phyloP scores from a whole-genome alignment of 306 rosid genomes.

The Dalbergia cochinchinensis region DNA sequence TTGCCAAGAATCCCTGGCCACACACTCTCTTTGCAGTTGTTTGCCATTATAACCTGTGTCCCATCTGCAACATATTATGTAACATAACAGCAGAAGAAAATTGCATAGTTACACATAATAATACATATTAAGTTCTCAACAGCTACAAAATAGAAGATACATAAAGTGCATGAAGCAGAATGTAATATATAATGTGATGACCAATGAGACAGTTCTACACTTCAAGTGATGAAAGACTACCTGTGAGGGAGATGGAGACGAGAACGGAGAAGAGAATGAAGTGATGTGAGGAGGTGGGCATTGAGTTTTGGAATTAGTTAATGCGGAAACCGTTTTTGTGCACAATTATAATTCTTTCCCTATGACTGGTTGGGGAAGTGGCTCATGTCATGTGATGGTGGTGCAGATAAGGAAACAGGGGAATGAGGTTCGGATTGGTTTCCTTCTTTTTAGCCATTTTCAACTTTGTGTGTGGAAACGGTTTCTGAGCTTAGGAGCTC shows the following conservation, averaged over 20 bases:
- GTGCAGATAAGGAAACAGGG: neutral
- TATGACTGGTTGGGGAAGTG: neutral
- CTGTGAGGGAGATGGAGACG: slow-evolving; percentile 51
- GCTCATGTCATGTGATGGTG: neutral
- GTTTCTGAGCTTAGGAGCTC: slow-evolving; percentile 13
- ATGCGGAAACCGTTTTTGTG: slow-evolving; percentile 33
- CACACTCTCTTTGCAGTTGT: slow-evolving; percentile 69
- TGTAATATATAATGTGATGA: neutral
- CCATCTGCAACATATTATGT: slow-evolving; percentile 54
- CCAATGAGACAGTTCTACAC: too few species aligned
- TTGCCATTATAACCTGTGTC: slow-evolving; percentile 56
- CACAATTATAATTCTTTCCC: neutral
- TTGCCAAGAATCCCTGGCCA: slow-evolving; percentile 71
- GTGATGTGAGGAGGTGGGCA: slow-evolving; percentile 52
- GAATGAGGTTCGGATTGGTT: slow-evolving; percentile 1
- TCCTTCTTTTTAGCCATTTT: slow-evolving; percentile 56
- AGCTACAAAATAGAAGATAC: too few species aligned
- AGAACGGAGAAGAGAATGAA: slow-evolving; percentile 46
- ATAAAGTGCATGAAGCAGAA: neutral
- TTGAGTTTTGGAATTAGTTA: slow-evolving; percentile 27
- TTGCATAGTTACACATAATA: too few species aligned
- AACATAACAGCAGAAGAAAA: neutral
- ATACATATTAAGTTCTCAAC: neutral
- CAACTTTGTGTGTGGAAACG: slow-evolving; percentile 13
- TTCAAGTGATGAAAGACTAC: slow-evolving; percentile 18